Percentiles rank a stretch among this genome's conserved stretches.
Evolutionary conservation across 2,329 filamentous ascomycete species (phyloP).

Genomic region (Dothidotthia symphoricarpi): DNA sequence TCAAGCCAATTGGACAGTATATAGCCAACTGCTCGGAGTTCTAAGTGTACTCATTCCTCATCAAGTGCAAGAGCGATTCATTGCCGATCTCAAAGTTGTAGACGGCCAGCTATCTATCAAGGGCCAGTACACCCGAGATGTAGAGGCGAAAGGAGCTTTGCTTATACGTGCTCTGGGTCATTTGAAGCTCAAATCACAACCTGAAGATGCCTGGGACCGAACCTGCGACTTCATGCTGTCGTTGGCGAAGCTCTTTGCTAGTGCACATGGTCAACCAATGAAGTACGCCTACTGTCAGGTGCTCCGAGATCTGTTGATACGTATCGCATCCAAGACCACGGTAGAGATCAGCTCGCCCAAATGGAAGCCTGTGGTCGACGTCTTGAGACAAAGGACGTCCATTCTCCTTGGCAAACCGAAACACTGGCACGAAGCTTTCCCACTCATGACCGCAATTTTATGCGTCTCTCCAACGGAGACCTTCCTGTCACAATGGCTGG

Average conservation of each 20-base stretch:
- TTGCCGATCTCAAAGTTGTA: constrained; percentile 73
- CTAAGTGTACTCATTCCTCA: constrained; percentile 93
- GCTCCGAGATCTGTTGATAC: constrained; percentile 79
- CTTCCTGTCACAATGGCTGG: constrained; percentile 83
- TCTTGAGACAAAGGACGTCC: constrained; percentile 72
- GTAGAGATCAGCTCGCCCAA: constrained; percentile 75
- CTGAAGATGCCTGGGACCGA: constrained; percentile 74
- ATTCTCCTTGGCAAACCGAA: constrained; percentile 89
- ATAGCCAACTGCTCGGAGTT: constrained; percentile 86
- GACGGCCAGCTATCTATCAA: constrained; percentile 75
- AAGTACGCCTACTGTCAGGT: constrained; percentile 95
- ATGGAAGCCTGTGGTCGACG: constrained; percentile 82
- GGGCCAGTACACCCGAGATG: constrained; percentile 63
- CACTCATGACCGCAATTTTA: constrained; percentile 79
- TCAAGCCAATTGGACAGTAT: constrained; percentile 93
- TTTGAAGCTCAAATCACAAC: constrained; percentile 70
- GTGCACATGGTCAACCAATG: constrained; percentile 81
- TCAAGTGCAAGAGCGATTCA: constrained; percentile 77
- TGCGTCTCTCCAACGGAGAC: constrained; percentile 84
- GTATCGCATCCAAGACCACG: constrained; percentile 77
- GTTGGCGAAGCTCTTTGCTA: constrained; percentile 77
- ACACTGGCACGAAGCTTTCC: constrained; percentile 87
- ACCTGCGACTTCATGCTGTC: constrained; percentile 86
- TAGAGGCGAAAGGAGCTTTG: constrained; percentile 80
- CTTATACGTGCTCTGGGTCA: constrained; percentile 91